Percentiles rank a stretch among this genome's conserved stretches.
These are phyloP conservation scores for Elymus sibiricus DNA, from an alignment of 176 grass and related monocot species.

Conservation along the genomic window DNA sequence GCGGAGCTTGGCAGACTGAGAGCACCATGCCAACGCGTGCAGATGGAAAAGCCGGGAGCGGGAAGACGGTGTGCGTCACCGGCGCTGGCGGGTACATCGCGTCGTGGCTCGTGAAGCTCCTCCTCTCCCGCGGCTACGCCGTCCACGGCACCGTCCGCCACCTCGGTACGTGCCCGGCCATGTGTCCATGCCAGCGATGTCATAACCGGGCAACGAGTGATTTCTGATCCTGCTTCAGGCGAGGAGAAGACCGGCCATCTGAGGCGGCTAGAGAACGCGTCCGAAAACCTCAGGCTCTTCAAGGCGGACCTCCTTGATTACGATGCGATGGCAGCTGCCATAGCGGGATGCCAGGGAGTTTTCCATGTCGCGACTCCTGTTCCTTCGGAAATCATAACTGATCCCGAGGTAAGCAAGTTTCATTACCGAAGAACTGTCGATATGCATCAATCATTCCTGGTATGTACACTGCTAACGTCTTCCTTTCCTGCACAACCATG, in stretches of 20 bases:
- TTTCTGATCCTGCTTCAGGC: neutral
- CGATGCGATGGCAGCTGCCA: conserved; percentile 20
- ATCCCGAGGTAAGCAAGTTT: conserved; percentile 40
- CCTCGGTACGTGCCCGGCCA: conserved; percentile 12
- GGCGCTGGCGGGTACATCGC: conserved; percentile 48
- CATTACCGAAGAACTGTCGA: neutral
- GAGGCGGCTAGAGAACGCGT: conserved; percentile 28
- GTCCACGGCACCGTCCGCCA: conserved; percentile 64
- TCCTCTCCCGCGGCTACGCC: conserved; percentile 50
- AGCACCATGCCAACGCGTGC: neutral
- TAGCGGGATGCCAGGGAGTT: conserved; percentile 46
- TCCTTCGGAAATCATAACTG: neutral
- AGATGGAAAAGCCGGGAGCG: neutral
- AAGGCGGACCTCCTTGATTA: conserved; percentile 52
- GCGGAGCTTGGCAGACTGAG: neutral
- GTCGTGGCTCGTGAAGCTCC: conserved; percentile 75
- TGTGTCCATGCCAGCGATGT: neutral
- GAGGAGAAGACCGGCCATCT: conserved; percentile 36
- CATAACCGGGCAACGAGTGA: neutral
- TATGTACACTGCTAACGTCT: neutral
- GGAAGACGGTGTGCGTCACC: conserved; percentile 51
- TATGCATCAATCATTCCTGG: neutral
- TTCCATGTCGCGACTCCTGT: conserved; percentile 67
- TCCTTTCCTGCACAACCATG: neutral
- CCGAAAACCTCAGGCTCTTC: conserved; percentile 37